Base-by-base conservation (phyloP, 345 rosid genomes). In the Salix caprea region DNA sequence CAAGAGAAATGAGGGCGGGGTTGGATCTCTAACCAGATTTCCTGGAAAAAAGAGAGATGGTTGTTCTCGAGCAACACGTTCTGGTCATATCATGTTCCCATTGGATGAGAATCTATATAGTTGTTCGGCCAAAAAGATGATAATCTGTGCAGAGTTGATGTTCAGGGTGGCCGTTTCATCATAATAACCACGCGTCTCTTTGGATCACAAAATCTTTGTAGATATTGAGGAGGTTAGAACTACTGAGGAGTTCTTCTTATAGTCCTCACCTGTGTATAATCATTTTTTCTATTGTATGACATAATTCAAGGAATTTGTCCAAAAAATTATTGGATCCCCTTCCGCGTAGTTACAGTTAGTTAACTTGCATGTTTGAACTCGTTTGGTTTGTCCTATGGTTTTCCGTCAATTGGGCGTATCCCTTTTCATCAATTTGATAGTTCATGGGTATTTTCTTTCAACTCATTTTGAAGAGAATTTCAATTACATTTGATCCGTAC, bases 1-100 rank as follows among this genome's bases (percentile, higher is more conserved):
- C 87, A 80, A 62, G 73, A 79, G 72, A 77, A 73, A 77, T 78
- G 79, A 86, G 62, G 54, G 12, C 60, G 18, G 30, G 8, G 21
- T 67, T 36, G 40, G 26, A n/a, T 69, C 52, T 69, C 30, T 4
- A 40, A 11, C 44, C 71, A 34, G 64, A 11, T 58, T 24, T 58
- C 28, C 24, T 12, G 21, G 21, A 0, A 2, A 18, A 52, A 48
- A 2, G 7, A 19, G 10, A 52, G 7, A 21, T 1, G 16, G 18
- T 46, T 74, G 21, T 26, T 54, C 23, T n/a, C 10, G 16, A 67
- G 72, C 32, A 60, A 44, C 36, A 71, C 24, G 60, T 67, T 42
- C 58, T 37, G 7, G 54, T 34, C 13, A 50, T 6, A 44, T 26
- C 24, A 46, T 56, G 42, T 37, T 37, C 14, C 37, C 37, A 14